These are phyloP conservation scores for Tricholoma bakamatsutake DNA, from an alignment of 768 basidiomycete species.

Conservation along the genomic window DNA sequence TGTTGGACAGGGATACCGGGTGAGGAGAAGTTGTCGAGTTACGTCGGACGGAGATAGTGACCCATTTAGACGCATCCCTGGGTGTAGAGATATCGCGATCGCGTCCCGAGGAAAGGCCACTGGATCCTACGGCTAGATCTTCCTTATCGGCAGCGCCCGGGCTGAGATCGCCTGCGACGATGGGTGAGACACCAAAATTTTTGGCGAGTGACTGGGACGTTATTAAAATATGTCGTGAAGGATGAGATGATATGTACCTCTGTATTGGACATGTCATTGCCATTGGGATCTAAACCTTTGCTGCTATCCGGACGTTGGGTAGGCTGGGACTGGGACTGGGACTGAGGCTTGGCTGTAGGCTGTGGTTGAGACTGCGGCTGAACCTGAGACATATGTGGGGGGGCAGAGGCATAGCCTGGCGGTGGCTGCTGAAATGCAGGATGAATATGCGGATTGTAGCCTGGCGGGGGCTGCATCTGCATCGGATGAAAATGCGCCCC, in stretches of 20 bases:
- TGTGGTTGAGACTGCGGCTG: constrained; percentile 24
- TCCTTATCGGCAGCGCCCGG: constrained; percentile 55
- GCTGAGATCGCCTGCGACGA: constrained; percentile 61
- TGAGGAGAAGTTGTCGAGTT: constrained; percentile 32
- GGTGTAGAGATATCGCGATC: constrained; percentile 56
- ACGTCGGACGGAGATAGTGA: constrained; percentile 45
- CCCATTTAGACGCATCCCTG: constrained; percentile 59
- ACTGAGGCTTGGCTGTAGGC: constrained; percentile 13
- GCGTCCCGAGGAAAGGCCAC: constrained; percentile 62
- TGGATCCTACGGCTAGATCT: constrained; percentile 73
- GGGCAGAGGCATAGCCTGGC: constrained; percentile 15
- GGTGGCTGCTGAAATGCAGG: constrained; percentile 53
- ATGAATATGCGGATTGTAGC: constrained; percentile 46
- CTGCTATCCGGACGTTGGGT: constrained; percentile 30
- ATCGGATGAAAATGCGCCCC: constrained; percentile 32
- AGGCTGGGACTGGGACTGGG: too few species aligned
- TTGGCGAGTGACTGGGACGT: constrained; percentile 55
- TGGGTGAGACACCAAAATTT: constrained; percentile 70
- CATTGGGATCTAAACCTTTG: constrained; percentile 75
- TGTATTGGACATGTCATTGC: constrained; percentile 72
- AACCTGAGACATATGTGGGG: constrained; percentile 23
- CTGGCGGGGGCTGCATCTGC: constrained; percentile 34
- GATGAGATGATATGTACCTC: constrained; percentile 32
- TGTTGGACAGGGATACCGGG: constrained; percentile 29
- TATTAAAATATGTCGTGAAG: not conserved